phyloP scores from a whole-genome alignment of 345 rosid genomes.

The Populus simonii region DNA sequence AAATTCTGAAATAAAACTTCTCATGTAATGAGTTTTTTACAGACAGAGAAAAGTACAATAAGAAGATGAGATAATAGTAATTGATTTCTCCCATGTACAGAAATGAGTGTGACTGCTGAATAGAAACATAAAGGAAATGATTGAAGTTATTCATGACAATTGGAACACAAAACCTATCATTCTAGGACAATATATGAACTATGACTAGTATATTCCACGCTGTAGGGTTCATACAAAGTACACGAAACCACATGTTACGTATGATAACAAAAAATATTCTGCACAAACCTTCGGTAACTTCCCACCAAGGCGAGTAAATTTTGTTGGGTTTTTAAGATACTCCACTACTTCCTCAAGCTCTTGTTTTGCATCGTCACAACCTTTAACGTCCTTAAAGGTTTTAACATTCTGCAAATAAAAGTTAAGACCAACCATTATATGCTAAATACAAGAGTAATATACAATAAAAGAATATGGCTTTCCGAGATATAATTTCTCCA shows the following conservation, averaged over 20 bases:
- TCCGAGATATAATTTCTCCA: not conserved
- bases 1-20: not conserved
- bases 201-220: not conserved
- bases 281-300: conserved; percentile 89
- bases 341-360: conserved; percentile 99
- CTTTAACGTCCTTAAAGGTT: conserved; percentile 99
- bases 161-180: not conserved
- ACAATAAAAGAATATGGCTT: not conserved
- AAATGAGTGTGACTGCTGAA: not conserved
- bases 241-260: not conserved
- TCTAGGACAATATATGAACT: not conserved
- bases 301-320: conserved; percentile 98
- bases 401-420: conserved; percentile 75
- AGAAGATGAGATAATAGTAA: not conserved
- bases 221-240: not conserved
- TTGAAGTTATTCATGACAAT: not conserved
- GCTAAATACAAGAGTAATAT: not conserved
- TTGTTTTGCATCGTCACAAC: conserved; percentile 99
- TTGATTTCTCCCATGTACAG: not conserved
- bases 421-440: conserved; percentile 13
- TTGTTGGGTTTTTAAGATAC: conserved; percentile 87
- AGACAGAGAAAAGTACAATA: not conserved
- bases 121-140: not conserved
- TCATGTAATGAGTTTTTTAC: not conserved
- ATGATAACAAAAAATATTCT: not conserved